A percentile compares a stretch with the other conserved stretches of the same genome.
Conservation (phyloP, 306 rosid species). For the Sindora glabra region DNA sequence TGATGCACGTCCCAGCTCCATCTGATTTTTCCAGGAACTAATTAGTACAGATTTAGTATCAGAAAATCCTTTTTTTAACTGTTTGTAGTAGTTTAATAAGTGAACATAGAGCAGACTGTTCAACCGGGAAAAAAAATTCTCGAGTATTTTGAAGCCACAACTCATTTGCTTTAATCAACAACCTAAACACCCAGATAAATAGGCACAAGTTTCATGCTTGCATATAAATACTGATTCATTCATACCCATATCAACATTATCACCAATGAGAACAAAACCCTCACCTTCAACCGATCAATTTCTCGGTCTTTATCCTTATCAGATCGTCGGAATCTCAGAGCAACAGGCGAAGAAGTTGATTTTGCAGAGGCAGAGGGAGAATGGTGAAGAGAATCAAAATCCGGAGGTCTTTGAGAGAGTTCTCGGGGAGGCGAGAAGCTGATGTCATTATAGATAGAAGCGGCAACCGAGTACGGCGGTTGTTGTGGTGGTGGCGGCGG, state of each 20-base stretch:
- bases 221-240: background rate
- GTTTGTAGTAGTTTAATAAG: slow-evolving; percentile 1
- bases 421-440: slow-evolving; percentile 76
- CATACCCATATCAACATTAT: background rate
- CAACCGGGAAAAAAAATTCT: too few relatives aligned
- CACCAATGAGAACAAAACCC: background rate
- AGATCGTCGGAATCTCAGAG: slow-evolving; percentile 1
- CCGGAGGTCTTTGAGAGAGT: slow-evolving; percentile 50
- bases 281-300: slow-evolving; percentile 57
- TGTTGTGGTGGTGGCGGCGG: slow-evolving; percentile 12
- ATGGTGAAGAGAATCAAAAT: background rate
- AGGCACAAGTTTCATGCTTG: background rate
- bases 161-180: background rate
- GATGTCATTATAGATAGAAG: background rate
- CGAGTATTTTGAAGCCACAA: background rate
- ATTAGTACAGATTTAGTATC: slow-evolving; percentile 10
- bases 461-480: background rate
- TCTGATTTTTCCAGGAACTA: slow-evolving; percentile 43
- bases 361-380: slow-evolving; percentile 17
- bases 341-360: slow-evolving; percentile 15
- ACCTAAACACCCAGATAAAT: background rate
- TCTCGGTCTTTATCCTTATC: slow-evolving; percentile 34
- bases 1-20: slow-evolving; percentile 56
- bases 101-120: background rate
- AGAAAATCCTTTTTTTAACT: background rate